phyloP scores from a whole-genome alignment of 2,329 filamentous ascomycete genomes.

The Talaromyces sp. region DNA sequence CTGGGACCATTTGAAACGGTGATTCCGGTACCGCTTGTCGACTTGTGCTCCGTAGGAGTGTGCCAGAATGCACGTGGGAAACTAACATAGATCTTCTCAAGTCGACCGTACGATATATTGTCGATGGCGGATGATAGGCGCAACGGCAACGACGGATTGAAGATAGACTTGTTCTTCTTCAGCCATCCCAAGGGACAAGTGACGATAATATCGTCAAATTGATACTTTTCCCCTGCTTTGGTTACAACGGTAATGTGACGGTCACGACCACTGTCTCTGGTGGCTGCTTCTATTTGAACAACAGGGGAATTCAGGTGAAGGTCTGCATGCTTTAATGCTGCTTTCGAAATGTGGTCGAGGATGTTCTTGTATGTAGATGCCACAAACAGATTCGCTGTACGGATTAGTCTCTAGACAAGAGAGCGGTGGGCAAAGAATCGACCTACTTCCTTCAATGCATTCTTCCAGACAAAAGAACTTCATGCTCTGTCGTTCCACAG shows the following conservation, averaged over 20 bases:
- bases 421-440: not conserved
- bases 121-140: constrained; percentile 45
- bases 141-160: constrained; percentile 43
- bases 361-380: constrained; percentile 59
- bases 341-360: constrained; percentile 50
- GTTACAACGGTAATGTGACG: constrained; percentile 47
- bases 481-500: constrained; percentile 57
- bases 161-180: constrained; percentile 46
- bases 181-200: constrained; percentile 54
- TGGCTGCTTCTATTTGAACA: constrained; percentile 34
- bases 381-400: constrained; percentile 58
- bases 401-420: not conserved
- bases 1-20: constrained; percentile 12
- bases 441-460: constrained; percentile 58
- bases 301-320: constrained; percentile 49
- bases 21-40: constrained; percentile 17
- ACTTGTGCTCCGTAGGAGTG: constrained; percentile 28
- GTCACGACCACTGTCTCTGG: constrained; percentile 23
- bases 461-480: constrained; percentile 65
- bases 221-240: constrained; percentile 31
- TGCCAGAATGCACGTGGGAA: constrained; percentile 78
- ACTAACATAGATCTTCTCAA: constrained; percentile 56
- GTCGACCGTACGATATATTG: constrained; percentile 45
- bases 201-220: constrained; percentile 52
- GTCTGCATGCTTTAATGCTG: constrained; percentile 47